Evolutionary conservation across 208 protist species (phyloP).

Genomic region (Trichomonas tenax): DNA sequence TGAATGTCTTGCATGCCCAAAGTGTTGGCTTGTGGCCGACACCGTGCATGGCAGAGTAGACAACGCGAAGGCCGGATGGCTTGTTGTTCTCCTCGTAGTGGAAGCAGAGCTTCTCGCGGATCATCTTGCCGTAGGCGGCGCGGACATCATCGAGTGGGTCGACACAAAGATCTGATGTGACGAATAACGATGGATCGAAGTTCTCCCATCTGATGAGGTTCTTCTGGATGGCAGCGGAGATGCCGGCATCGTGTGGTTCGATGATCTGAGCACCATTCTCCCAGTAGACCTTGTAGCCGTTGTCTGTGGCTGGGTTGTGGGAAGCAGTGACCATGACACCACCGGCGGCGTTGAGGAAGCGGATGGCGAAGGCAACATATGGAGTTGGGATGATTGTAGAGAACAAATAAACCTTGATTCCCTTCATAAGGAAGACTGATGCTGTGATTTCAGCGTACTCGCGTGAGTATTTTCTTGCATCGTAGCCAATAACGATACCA

Average conservation of each 20-base stretch:
- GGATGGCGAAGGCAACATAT: background rate
- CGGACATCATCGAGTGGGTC: background rate
- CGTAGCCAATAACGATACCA: background rate
- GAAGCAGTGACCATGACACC: slow-evolving; percentile 16
- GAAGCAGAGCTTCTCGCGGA: background rate
- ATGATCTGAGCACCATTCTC: slow-evolving; percentile 18
- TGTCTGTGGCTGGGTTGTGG: slow-evolving; percentile 10
- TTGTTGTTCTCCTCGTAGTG: background rate
- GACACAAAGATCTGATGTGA: background rate
- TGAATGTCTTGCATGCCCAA: background rate
- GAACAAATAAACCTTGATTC: slow-evolving; percentile 19
- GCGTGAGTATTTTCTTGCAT: background rate
- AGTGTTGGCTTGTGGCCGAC: background rate
- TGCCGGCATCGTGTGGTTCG: slow-evolving; percentile 9
- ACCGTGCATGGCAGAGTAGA: background rate
- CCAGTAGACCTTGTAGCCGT: slow-evolving; percentile 18
- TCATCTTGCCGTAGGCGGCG: background rate
- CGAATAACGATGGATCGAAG: background rate
- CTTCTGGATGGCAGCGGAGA: background rate
- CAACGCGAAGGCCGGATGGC: background rate
- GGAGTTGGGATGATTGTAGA: background rate
- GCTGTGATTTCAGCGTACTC: slow-evolving; percentile 20
- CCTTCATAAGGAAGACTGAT: background rate
- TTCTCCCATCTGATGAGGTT: background rate
- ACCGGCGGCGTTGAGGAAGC: background rate